Percentiles rank a stretch among this genome's conserved stretches.
Evolutionary conservation across 1,284 basidiomycete species (phyloP).

Genomic region (Papiliotrema nemorosa): DNA sequence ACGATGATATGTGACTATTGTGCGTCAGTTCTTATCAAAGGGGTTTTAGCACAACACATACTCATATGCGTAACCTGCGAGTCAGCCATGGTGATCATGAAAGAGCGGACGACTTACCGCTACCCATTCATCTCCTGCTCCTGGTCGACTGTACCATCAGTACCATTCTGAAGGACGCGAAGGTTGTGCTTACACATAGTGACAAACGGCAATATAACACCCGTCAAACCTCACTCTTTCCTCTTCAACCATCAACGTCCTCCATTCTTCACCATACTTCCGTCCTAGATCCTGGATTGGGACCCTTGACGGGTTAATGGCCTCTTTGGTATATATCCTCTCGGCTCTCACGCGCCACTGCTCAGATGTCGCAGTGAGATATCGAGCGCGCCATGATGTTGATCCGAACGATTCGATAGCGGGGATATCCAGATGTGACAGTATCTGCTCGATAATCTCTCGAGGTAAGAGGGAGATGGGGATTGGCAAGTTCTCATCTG

Average conservation of each 20-base stretch:
- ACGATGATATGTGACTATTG: slow-evolving; percentile 49
- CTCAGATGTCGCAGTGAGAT: slow-evolving; percentile 62
- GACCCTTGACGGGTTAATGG: slow-evolving; percentile 35
- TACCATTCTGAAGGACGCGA: slow-evolving; percentile 1
- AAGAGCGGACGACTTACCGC: slow-evolving; percentile 57
- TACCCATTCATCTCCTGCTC: slow-evolving; percentile 76
- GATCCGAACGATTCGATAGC: slow-evolving; percentile 71
- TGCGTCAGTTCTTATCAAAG: not conserved
- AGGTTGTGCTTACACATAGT: slow-evolving; percentile 54
- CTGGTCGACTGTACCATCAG: slow-evolving; percentile 58
- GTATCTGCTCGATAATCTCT: slow-evolving; percentile 66
- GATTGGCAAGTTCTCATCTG: slow-evolving; percentile 60
- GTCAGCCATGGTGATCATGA: not conserved
- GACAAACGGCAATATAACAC: slow-evolving; percentile 83
- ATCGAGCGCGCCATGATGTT: slow-evolving; percentile 67
- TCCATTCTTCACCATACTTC: slow-evolving; percentile 61
- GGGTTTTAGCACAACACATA: slow-evolving; percentile 16
- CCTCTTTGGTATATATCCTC: slow-evolving; percentile 64
- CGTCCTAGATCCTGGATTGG: slow-evolving; percentile 51
- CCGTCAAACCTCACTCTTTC: slow-evolving; percentile 79
- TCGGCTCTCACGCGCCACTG: slow-evolving; percentile 61
- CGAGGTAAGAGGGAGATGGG: slow-evolving; percentile 64
- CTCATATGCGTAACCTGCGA: slow-evolving; percentile 45
- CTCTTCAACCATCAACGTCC: slow-evolving; percentile 72
- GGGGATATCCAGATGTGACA: slow-evolving; percentile 58